Conservation (phyloP, 2,329 filamentous ascomycete species). For the Xylaria sp. region DNA sequence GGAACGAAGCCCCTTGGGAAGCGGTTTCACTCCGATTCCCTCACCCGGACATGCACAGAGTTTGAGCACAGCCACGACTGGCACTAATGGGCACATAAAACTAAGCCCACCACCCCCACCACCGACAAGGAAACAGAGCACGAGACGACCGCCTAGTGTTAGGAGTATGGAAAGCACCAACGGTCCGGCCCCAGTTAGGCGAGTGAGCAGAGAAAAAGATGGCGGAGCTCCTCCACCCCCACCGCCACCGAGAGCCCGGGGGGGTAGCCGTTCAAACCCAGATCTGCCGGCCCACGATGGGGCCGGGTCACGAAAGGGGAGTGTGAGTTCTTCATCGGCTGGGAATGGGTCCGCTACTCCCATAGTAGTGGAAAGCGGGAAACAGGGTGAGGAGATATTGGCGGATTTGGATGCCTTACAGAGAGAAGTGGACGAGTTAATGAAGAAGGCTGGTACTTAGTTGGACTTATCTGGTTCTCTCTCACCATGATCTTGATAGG, state of each 20-base stretch:
- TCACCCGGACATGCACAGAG: constrained; percentile 12
- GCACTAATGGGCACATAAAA: constrained; percentile 38
- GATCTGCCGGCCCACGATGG: constrained; percentile 40
- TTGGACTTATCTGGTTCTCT: background rate
- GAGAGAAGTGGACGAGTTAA: constrained; percentile 74
- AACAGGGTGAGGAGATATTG: constrained; percentile 64
- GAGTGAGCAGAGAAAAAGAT: constrained; percentile 41
- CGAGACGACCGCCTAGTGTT: constrained; percentile 52
- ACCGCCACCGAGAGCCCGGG: constrained; percentile 55
- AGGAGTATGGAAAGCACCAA: constrained; percentile 47
- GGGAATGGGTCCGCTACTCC: constrained; percentile 28
- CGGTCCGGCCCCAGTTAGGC: constrained; percentile 37
- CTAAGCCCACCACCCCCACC: constrained; percentile 51
- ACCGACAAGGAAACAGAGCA: constrained; percentile 51
- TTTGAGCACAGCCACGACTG: constrained; percentile 29
- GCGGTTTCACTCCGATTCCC: constrained; percentile 15
- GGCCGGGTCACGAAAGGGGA: constrained; percentile 38
- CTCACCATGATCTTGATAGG: background rate
- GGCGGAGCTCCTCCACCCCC: constrained; percentile 51
- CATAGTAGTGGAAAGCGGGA: constrained; percentile 32
- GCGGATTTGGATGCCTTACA: constrained; percentile 75
- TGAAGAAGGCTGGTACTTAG: constrained; percentile 43
- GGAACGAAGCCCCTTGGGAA: constrained; percentile 27
- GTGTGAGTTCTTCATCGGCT: constrained; percentile 37
- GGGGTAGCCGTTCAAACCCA: constrained; percentile 52